These are phyloP conservation scores for Agaricus blazei DNA, from an alignment of 768 basidiomycete species.

Conservation along the genomic window DNA sequence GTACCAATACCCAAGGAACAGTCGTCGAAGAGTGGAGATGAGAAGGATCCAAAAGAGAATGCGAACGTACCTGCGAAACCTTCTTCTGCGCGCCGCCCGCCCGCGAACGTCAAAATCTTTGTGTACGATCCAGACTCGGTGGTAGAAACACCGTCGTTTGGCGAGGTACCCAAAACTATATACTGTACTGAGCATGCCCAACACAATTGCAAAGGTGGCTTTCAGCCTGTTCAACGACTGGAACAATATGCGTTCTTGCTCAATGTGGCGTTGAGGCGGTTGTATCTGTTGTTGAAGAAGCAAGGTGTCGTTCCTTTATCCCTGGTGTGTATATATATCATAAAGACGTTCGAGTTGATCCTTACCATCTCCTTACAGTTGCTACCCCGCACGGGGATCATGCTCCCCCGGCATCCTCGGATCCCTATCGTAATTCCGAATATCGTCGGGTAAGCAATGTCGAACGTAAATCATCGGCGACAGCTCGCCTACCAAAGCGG, in stretches of 20 bases:
- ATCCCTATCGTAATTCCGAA: conserved; percentile 86
- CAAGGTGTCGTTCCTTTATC: conserved; percentile 86
- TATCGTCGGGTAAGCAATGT: conserved; percentile 86
- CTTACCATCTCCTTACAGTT: conserved; percentile 13
- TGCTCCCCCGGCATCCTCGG: conserved; percentile 42
- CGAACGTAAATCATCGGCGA: conserved; percentile 92
- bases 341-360: conserved; percentile 6
- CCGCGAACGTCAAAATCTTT: conserved; percentile 77
- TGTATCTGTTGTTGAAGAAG: conserved; percentile 84
- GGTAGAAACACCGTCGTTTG: conserved; percentile 66
- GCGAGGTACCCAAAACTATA: conserved; percentile 66
- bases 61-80: conserved; percentile 50
- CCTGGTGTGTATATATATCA: conserved; percentile 40
- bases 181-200: conserved; percentile 78
- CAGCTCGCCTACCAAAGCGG: conserved; percentile 85
- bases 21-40: conserved; percentile 48
- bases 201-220: conserved; percentile 63
- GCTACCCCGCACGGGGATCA: conserved; percentile 22
- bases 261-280: conserved; percentile 88
- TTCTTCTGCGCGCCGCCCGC: conserved; percentile 64
- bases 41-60: conserved; percentile 34
- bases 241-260: conserved; percentile 98
- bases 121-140: conserved; percentile 68
- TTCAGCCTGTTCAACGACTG: conserved; percentile 87
- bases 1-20: conserved; percentile 53